Evolutionary conservation across 768 basidiomycete genomes (phyloP).

Genomic region (Coprinopsis sp.): DNA sequence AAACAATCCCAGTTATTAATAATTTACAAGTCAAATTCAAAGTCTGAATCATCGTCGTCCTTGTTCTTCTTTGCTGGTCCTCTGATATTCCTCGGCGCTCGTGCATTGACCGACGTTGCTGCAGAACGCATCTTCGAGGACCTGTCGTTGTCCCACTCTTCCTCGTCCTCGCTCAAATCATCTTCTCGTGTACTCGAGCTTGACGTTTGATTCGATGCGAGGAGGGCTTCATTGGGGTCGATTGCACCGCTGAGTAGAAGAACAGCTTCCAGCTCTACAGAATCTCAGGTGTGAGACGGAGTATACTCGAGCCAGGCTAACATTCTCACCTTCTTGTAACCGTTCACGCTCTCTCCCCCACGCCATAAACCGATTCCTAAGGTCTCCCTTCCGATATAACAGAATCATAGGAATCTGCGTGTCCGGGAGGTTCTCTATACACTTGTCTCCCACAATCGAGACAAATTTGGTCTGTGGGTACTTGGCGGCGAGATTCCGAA

Average conservation of each 20-base stretch:
- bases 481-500: slow-evolving; percentile 68
- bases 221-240: slow-evolving; percentile 46
- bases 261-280: slow-evolving; percentile 64
- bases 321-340: slow-evolving; percentile 61
- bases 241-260: slow-evolving; percentile 63
- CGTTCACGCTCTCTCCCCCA: slow-evolving; percentile 82
- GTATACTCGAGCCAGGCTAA: slow-evolving; percentile 4
- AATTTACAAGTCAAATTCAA: slow-evolving; percentile 66
- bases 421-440: slow-evolving; percentile 95
- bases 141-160: slow-evolving; percentile 40
- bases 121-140: slow-evolving; percentile 56
- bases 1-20: neutral
- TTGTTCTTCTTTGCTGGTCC: slow-evolving; percentile 29
- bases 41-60: slow-evolving; percentile 69
- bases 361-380: slow-evolving; percentile 77
- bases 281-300: neutral
- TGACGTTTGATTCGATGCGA: slow-evolving; percentile 18
- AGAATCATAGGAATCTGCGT: slow-evolving; percentile 87
- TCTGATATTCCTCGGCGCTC: slow-evolving; percentile 51
- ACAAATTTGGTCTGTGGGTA: slow-evolving; percentile 95
- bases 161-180: slow-evolving; percentile 38
- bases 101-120: slow-evolving; percentile 50
- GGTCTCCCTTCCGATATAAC: slow-evolving; percentile 89
- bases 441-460: slow-evolving; percentile 90
- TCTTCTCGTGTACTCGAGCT: slow-evolving; percentile 36